Evolutionary conservation across 345 rosid genomes (phyloP).

Genomic region (Erodium maritimum): DNA sequence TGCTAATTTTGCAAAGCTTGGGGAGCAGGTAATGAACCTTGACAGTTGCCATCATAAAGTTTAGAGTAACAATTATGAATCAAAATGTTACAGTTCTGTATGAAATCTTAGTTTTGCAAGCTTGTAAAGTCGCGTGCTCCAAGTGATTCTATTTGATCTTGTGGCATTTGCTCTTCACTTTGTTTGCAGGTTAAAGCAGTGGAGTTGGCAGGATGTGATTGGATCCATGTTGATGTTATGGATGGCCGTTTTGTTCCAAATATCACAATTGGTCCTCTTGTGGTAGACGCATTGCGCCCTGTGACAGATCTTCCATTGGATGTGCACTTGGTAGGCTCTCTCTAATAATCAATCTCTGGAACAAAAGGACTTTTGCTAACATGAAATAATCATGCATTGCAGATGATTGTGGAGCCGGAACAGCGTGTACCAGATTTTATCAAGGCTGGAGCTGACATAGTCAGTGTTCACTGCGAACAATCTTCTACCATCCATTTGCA

Average conservation of each 20-base stretch:
- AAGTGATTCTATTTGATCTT: not conserved
- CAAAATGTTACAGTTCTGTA: not conserved
- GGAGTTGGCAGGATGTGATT: slow-evolving; percentile 84
- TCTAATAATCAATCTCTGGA: not conserved
- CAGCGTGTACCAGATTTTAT: slow-evolving; percentile 89
- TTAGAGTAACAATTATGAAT: not conserved
- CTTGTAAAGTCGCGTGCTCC: no score
- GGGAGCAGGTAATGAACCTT: slow-evolving; percentile 57
- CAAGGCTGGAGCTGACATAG: slow-evolving; percentile 97
- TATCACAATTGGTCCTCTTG: slow-evolving; percentile 92
- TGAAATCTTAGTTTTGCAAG: not conserved
- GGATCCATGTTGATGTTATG: slow-evolving; percentile 98
- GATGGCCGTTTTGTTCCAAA: slow-evolving; percentile 98
- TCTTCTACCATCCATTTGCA: slow-evolving; percentile 94
- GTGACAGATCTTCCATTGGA: slow-evolving; percentile 91
- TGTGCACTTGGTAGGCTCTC: slow-evolving; percentile 69
- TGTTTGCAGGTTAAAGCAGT: slow-evolving; percentile 73
- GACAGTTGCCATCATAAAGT: not conserved
- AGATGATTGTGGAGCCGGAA: slow-evolving; percentile 99
- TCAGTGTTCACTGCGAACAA: slow-evolving; percentile 95
- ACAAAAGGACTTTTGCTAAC: slow-evolving; percentile 6
- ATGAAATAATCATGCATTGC: slow-evolving; percentile 12
- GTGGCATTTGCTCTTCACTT: slow-evolving; percentile 3
- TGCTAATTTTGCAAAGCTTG: slow-evolving; percentile 80
- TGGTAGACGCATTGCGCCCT: slow-evolving; percentile 91